These are phyloP conservation scores for Nakazawaea wickerhamii DNA, from an alignment of 805 yeast genomes.

Conservation along the genomic window DNA sequence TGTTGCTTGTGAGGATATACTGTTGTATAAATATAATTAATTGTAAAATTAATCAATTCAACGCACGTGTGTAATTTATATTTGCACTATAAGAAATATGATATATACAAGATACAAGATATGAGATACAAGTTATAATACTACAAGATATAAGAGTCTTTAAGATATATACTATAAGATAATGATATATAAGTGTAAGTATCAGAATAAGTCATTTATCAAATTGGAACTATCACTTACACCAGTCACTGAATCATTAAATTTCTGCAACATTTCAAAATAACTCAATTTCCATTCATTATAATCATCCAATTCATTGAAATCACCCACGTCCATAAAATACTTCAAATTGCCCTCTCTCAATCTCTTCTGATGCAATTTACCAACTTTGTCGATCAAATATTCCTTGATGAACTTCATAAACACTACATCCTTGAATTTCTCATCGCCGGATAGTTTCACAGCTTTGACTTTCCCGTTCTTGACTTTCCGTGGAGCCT, in stretches of 20 bases:
- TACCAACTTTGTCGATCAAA: conserved; percentile 17
- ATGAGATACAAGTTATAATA: too few relatives aligned
- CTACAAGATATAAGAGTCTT: too few relatives aligned
- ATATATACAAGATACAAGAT: neutral
- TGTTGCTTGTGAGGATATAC: too few relatives aligned
- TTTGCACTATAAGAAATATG: neutral
- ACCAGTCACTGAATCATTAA: neutral
- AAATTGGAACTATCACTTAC: too few relatives aligned
- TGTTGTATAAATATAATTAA: neutral
- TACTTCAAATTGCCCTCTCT: conserved; percentile 22
- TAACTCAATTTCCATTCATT: conserved; percentile 6
- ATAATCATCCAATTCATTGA: neutral
- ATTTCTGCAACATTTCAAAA: too few relatives aligned
- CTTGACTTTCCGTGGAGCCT: conserved; percentile 11
- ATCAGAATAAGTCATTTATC: neutral
- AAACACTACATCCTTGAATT: conserved; percentile 21
- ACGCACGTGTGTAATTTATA: neutral
- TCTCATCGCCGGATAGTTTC: conserved; percentile 15
- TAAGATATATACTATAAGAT: too few relatives aligned
- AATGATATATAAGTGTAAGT: neutral
- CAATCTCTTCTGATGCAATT: conserved; percentile 18
- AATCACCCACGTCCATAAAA: conserved; percentile 5
- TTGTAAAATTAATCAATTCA: neutral
- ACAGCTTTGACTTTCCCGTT: too few relatives aligned
- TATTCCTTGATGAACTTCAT: conserved; percentile 24